Percentiles rank a stretch among this genome's conserved stretches.
These are phyloP conservation scores for Beauveria pseudobassiana DNA, from an alignment of 2,329 filamentous ascomycete genomes.

Conservation along the genomic window DNA sequence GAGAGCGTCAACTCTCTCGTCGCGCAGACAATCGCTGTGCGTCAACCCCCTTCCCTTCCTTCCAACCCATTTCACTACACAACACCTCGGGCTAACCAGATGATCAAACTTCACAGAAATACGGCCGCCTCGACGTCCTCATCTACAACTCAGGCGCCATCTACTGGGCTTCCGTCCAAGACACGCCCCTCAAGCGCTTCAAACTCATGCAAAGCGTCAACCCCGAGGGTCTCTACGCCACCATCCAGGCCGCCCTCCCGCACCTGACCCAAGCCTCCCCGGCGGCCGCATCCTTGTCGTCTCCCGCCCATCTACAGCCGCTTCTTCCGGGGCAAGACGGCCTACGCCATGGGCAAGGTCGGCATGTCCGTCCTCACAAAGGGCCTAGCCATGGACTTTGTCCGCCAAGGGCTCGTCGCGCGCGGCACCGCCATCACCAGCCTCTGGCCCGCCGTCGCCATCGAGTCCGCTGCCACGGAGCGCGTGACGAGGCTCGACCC, in stretches of 20 bases:
- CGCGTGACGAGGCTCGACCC: constrained; percentile 38
- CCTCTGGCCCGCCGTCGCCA: constrained; percentile 72
- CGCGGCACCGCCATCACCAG: constrained; percentile 65
- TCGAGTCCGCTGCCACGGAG: constrained; percentile 68
- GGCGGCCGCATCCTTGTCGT: constrained; percentile 67
- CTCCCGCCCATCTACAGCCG: constrained; percentile 75
- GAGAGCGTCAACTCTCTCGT: constrained; percentile 55
- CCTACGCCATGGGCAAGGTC: constrained; percentile 72
- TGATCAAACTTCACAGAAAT: constrained; percentile 28
- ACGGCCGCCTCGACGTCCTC: constrained; percentile 62
- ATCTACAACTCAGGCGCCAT: constrained; percentile 82
- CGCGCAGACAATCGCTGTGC: constrained; percentile 41
- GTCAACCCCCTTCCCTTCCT: neutral
- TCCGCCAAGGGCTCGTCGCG: constrained; percentile 52
- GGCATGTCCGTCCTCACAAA: constrained; percentile 77
- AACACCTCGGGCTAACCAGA: neutral
- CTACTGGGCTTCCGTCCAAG: constrained; percentile 70
- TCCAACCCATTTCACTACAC: no score
- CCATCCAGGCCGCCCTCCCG: constrained; percentile 61
- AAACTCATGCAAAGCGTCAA: constrained; percentile 71
- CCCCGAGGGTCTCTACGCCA: constrained; percentile 66
- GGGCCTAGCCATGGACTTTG: constrained; percentile 75
- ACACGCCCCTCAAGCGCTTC: constrained; percentile 69
- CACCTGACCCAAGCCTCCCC: constrained; percentile 38
- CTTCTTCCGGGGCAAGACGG: constrained; percentile 80